These are phyloP conservation scores for Aureobasidium melanogenum DNA, from an alignment of 2,329 filamentous ascomycete species.

Conservation along the genomic window DNA sequence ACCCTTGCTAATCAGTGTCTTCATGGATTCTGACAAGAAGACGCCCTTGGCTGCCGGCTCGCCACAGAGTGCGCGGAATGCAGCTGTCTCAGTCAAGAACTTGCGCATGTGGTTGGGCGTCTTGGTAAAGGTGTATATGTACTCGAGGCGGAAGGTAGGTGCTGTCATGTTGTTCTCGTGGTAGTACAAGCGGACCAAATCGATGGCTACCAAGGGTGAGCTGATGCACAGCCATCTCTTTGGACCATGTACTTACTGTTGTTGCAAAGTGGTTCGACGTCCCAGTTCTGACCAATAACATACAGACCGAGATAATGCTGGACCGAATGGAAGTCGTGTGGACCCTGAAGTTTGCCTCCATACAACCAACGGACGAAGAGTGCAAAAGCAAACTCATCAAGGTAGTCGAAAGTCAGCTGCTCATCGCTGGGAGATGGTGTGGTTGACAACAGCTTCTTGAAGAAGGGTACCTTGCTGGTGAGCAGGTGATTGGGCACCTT, in stretches of 20 bases:
- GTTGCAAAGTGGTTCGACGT: constrained; percentile 24
- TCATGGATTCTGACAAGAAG: constrained; percentile 21
- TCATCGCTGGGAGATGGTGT: constrained; percentile 14
- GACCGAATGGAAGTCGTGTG: constrained; percentile 26
- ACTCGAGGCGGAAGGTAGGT: constrained; percentile 28
- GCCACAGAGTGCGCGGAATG: constrained; percentile 23
- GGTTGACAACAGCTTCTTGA: constrained; percentile 18
- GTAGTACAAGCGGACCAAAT: constrained; percentile 27
- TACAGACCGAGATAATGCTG: constrained; percentile 28
- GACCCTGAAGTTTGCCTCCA: constrained; percentile 22
- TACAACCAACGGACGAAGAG: constrained; percentile 26
- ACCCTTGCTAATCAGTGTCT: constrained; percentile 19
- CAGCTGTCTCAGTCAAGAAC: constrained; percentile 26
- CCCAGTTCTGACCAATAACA: constrained; percentile 22
- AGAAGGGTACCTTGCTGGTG: constrained; percentile 21
- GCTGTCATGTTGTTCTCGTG: constrained; percentile 24
- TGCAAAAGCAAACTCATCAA: constrained; percentile 24
- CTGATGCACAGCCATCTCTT: background rate
- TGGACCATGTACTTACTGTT: constrained; percentile 15
- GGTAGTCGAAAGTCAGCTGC: constrained; percentile 20
- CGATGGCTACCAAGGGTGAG: constrained; percentile 20
- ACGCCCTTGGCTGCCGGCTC: constrained; percentile 12
- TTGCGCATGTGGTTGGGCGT: constrained; percentile 22
- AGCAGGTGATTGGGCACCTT: constrained; percentile 20
- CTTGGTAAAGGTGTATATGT: constrained; percentile 25